phyloP scores from a whole-genome alignment of 2,329 filamentous ascomycete genomes.

The Venturia nashicola region DNA sequence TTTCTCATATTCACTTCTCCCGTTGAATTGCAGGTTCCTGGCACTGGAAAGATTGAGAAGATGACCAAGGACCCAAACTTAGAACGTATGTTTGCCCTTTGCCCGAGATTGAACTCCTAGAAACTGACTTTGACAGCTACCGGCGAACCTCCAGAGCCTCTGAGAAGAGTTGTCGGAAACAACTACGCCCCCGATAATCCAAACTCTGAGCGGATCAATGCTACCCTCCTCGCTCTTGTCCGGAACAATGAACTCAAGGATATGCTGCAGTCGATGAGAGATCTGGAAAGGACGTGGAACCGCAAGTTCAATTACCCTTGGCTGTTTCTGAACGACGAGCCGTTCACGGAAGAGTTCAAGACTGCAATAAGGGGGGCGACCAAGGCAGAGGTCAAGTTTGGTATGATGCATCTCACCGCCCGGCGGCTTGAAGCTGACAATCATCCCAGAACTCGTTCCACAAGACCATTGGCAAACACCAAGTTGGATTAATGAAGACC shows the following conservation, averaged over 20 bases:
- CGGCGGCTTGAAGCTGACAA: conserved; percentile 16
- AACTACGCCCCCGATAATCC: conserved; percentile 67
- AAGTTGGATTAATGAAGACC: conserved; percentile 78
- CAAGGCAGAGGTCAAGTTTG: conserved; percentile 78
- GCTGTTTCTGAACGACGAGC: conserved; percentile 97
- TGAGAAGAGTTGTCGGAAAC: conserved; percentile 56
- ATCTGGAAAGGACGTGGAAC: conserved; percentile 93
- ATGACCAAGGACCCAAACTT: conserved; percentile 72
- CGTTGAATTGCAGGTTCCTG: conserved; percentile 25
- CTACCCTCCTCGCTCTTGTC: conserved; percentile 82
- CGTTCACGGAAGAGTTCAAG: conserved; percentile 91
- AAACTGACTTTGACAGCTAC: conserved; percentile 44
- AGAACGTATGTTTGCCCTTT: conserved; percentile 53
- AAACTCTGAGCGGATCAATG: conserved; percentile 77
- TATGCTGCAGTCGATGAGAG: conserved; percentile 77
- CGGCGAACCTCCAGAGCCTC: conserved; percentile 65
- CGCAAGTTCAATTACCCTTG: conserved; percentile 99
- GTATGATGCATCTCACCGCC: conserved; percentile 30
- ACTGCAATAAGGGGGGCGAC: conserved; percentile 65
- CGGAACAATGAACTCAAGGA: conserved; percentile 79
- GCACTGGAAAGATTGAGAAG: conserved; percentile 35
- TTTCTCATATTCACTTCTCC: conserved; percentile 58
- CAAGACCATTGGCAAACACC: conserved; percentile 89
- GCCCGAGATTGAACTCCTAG: neutral
- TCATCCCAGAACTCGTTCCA: conserved; percentile 63